Base-by-base conservation (phyloP, 306 rosid genomes). In the Urtica urens region DNA sequence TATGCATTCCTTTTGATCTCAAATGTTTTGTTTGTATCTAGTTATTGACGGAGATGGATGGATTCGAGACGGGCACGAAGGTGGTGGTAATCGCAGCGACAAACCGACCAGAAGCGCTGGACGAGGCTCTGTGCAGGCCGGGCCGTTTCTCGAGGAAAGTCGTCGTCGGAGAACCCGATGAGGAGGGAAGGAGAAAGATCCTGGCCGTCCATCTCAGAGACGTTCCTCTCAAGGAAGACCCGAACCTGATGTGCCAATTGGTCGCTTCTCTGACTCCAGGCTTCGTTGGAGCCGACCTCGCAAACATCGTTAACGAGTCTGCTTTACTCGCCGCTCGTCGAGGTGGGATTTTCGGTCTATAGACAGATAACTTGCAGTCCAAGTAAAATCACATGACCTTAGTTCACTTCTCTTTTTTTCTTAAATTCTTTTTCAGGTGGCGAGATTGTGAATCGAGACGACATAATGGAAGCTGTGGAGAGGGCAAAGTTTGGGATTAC, bases 121-220 rank as follows among this genome's bases (percentile, higher is more conserved):
- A 90, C 69, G 76, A 84, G n/a, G 99, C 99, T 35, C 76, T 85
- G n/a, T 85, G 99, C 52, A 82, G 99, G 52, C 94, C 99, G 3
- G 95, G 95, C 39, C 88, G 95, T 66, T 90, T 90, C 78, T 90
- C 99, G 2, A 85, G 99, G 64, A 90, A 81, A 71, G 83, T 90
- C 28, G 69, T 59, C 13, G 99, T 90, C 4, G 95, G 94, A 51
- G 94, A 90, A 67, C 99, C 99, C 1, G 79, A 84, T 58, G 92
- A 81, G 69, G 94, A 77, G 51, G 99, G 95, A 49, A 81, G 99
- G 85, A 77, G 82, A 70, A 90, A 69, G 64, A 90, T 90, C 35
- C 60, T 90, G 74, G 94, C 83, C 28, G 92, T 85, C 42, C 99
- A 90, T 82, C 81, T 90, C 58, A 74, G 90, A 73, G 92, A 82